Evolutionary conservation across 2,329 filamentous ascomycete species (phyloP).

Genomic region (Fusarium newnesense): DNA sequence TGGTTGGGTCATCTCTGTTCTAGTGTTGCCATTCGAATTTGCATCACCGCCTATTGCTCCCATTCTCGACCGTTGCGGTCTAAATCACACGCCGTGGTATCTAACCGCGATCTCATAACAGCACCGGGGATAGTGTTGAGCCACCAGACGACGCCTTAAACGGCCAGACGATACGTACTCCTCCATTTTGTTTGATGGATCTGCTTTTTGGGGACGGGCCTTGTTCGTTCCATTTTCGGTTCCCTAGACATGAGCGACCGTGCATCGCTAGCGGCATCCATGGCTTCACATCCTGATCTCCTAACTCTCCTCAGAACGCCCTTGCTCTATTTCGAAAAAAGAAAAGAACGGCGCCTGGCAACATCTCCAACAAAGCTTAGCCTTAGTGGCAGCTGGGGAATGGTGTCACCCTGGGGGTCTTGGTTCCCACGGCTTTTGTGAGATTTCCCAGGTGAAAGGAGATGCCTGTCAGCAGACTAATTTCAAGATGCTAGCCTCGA

Average conservation of each 20-base stretch:
- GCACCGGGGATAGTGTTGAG: conserved; percentile 7
- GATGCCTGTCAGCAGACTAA: conserved; percentile 25
- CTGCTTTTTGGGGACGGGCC: conserved; percentile 10
- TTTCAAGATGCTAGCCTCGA: conserved; percentile 22
- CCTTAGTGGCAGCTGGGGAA: conserved; percentile 34
- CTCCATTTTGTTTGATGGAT: conserved; percentile 14
- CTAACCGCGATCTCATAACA: not conserved
- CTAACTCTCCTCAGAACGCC: conserved; percentile 18
- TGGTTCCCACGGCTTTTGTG: not conserved
- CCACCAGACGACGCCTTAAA: conserved; percentile 12
- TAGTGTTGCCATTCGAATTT: not conserved
- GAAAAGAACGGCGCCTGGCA: conserved; percentile 30
- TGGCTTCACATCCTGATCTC: conserved; percentile 30
- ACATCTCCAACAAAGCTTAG: conserved; percentile 40
- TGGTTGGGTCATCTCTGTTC: conserved; percentile 11
- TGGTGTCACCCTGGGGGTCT: conserved; percentile 27
- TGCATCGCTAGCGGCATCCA: conserved; percentile 38
- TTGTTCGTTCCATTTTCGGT: conserved; percentile 17
- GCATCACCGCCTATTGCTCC: conserved; percentile 15
- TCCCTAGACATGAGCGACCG: conserved; percentile 18
- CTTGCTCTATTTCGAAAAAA: conserved; percentile 31
- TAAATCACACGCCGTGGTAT: conserved; percentile 2
- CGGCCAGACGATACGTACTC: conserved; percentile 16
- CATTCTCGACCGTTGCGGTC: conserved; percentile 12
- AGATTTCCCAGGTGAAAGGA: not conserved